A percentile compares a stretch with the other conserved stretches of the same genome.
These are phyloP conservation scores for Pichiaceae sp. DNA, from an alignment of 1,139 yeast species.

Conservation along the genomic window DNA sequence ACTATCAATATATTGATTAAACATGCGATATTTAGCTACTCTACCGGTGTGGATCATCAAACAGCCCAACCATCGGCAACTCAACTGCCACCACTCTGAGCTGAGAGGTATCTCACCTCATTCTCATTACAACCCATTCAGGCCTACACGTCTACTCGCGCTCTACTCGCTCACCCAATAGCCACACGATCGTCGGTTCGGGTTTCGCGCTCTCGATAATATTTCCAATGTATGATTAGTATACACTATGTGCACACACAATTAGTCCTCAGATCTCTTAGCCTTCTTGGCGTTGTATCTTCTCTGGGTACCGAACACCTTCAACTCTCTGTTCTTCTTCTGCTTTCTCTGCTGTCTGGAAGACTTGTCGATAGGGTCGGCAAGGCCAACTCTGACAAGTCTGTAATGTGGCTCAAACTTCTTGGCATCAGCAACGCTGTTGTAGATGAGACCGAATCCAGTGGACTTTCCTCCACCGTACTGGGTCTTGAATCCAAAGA, in stretches of 20 bases:
- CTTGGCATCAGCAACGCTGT: constrained; percentile 96
- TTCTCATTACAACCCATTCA: too few species aligned
- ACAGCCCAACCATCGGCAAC: too few species aligned
- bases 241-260: constrained; percentile 2
- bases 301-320: constrained; percentile 97
- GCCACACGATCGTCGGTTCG: too few species aligned
- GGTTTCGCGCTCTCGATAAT: too few species aligned
- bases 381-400: constrained; percentile 98
- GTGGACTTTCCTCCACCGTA: constrained; percentile 99
- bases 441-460: constrained; percentile 99
- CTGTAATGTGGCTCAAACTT: constrained; percentile 99
- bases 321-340: constrained; percentile 99
- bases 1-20: too few species aligned
- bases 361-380: constrained; percentile 91
- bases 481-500: constrained; percentile 98
- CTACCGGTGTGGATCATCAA: too few species aligned
- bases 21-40: too few species aligned
- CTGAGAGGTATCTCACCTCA: too few species aligned
- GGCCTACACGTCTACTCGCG: too few species aligned
- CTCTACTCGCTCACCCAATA: too few species aligned
- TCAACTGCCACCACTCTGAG: too few species aligned
- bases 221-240: background rate
- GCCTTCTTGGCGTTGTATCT: constrained; percentile 91
- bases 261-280: constrained; percentile 39
- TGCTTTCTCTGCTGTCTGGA: constrained; percentile 99